A percentile compares a stretch with the other conserved stretches of the same genome.
These are phyloP conservation scores for Echinochloa phyllopogon DNA, from an alignment of 176 grass and related monocot genomes.

Conservation along the genomic window DNA sequence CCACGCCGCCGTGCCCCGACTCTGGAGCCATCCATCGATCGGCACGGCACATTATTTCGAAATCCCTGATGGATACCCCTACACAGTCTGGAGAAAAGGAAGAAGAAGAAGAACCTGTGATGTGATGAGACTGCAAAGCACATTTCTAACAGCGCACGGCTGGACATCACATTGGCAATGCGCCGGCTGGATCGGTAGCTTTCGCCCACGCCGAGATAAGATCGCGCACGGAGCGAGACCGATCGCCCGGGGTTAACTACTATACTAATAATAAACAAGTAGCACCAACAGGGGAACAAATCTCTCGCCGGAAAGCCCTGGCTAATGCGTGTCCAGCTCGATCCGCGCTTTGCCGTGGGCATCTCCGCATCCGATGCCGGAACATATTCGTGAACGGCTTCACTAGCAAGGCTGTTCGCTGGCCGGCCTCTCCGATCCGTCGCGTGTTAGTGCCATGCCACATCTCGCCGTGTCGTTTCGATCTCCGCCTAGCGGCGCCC, in stretches of 20 bases:
- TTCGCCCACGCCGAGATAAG: constrained; percentile 18
- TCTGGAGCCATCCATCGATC: background rate
- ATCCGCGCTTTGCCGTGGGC: constrained; percentile 46
- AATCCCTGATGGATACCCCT: background rate
- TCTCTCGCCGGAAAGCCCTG: constrained; percentile 10
- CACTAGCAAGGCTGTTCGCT: constrained; percentile 32
- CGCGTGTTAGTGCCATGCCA: too few relatives aligned
- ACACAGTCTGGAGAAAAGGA: too few relatives aligned
- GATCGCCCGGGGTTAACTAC: background rate
- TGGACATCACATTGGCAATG: background rate
- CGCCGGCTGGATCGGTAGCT: background rate
- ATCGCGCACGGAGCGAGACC: background rate
- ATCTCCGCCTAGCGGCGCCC: background rate
- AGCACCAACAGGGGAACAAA: background rate
- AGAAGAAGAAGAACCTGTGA: background rate
- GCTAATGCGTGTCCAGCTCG: constrained; percentile 45
- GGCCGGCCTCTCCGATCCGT: too few relatives aligned
- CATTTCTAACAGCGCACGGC: background rate
- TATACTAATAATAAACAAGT: background rate
- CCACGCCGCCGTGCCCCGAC: background rate
- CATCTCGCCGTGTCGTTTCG: too few relatives aligned
- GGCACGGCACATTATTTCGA: background rate
- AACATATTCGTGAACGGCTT: constrained; percentile 52
- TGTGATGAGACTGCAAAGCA: background rate
- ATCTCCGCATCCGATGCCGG: constrained; percentile 35